Percentiles rank a stretch among this genome's conserved stretches.
phyloP scores from a whole-genome alignment of 2,329 filamentous ascomycete genomes.

The Neurospora crassa region DNA sequence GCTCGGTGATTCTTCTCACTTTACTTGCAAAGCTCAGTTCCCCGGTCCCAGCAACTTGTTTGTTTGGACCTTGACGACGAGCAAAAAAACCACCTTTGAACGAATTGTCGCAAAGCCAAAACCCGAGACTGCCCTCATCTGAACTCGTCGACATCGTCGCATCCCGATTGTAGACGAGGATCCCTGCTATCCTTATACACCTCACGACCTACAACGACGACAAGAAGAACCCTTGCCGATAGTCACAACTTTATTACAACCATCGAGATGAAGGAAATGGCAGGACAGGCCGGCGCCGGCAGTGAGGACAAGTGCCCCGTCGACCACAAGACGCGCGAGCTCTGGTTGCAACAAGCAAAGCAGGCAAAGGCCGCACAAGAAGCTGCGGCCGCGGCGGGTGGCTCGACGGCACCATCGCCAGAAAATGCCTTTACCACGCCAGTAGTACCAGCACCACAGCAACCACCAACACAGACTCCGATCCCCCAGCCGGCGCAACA shows the following conservation, averaged over 20 bases:
- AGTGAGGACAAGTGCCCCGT: slow-evolving; percentile 60
- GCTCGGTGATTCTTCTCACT: neutral
- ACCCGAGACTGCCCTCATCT: neutral
- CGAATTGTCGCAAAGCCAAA: neutral
- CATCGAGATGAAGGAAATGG: slow-evolving; percentile 12
- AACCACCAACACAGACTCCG: slow-evolving; percentile 6
- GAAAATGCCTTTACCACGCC: slow-evolving; percentile 22
- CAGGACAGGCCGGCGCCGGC: slow-evolving; percentile 6
- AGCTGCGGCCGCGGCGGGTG: slow-evolving; percentile 5
- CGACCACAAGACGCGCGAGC: slow-evolving; percentile 78
- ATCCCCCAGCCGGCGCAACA: slow-evolving; percentile 2
- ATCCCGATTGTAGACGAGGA: neutral
- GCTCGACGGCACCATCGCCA: slow-evolving; percentile 3
- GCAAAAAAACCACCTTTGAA: neutral
- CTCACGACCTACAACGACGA: neutral
- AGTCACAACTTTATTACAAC: neutral
- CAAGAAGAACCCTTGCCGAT: neutral
- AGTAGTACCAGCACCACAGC: neutral
- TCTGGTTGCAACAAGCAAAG: slow-evolving; percentile 68
- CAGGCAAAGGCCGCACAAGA: slow-evolving; percentile 33
- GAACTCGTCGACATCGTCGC: neutral
- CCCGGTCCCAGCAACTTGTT: neutral
- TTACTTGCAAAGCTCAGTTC: neutral
- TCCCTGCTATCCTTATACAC: neutral
- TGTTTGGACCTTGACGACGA: neutral